Evolutionary conservation across 768 basidiomycete genomes (phyloP), one percentile per base, ranked within the genome.

Genomic region (Cyathus striatus): DNA sequence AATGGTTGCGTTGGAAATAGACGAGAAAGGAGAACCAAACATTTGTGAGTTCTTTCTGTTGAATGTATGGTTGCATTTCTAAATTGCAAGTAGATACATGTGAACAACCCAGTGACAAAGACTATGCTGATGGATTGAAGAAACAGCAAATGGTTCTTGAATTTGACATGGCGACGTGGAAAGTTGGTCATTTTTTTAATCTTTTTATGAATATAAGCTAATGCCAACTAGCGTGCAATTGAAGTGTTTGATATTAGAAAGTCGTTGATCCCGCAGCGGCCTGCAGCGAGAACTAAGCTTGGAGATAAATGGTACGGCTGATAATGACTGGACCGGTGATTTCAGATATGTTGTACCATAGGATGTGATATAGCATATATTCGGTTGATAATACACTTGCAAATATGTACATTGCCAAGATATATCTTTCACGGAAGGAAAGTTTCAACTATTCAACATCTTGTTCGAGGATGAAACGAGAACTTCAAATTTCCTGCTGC

Each of bases 91-190:
- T 48, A 90, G 88, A 70, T 60, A 55, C 73, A 9, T 85, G 86
- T 53, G 78, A 83, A 47, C 67, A 75, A 20, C 85, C 88, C 0
- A 73, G 65, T 13, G 69, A 78, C 42, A 72, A 81, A 17, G 84
- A 90, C 49, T 83, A 83, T 47, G 64, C 62, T 1, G 67, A 70
- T 0, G 83, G 85, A 1, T 66, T 88, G 26, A 71, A 72, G 48
- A 91, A 87, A 55, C 77, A 79, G 35, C 95, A 99, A 59, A 77
- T 91, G 49, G 87, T 99, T 1, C 71, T 96, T 49, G 93, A 97
- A 60, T 82, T 97, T 52, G 93, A 95, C 51, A 83, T 88, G 80
- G 76, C 79, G 3, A 83, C 85, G 0, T 99, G 94, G 94, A 64
- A 74, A 77, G 94, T 92, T 49, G 38, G 73, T 59, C 12, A n/a